Evolutionary conservation across 352 stramenopile species (phyloP).

Genomic region (Pythium pectinolyticum): DNA sequence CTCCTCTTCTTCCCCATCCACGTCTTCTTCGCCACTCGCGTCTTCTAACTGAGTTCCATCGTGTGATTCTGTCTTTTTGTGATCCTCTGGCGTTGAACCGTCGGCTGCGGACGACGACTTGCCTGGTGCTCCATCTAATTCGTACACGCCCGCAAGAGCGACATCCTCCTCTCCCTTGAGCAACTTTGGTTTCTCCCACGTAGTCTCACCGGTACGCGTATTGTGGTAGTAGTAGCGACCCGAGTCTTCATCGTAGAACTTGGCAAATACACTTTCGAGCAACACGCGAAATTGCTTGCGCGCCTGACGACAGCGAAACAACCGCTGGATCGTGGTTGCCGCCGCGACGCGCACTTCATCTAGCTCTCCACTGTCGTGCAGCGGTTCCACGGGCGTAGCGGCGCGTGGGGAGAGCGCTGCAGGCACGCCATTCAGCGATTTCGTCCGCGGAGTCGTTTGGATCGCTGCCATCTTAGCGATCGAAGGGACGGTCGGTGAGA

Average conservation of each 20-base stretch:
- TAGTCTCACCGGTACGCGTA: conserved; percentile 62
- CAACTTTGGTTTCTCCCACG: conserved; percentile 69
- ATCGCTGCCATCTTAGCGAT: neutral
- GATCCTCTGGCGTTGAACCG: neutral
- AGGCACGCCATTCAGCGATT: neutral
- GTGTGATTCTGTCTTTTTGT: conserved; percentile 5
- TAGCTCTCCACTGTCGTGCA: conserved; percentile 10
- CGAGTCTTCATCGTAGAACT: conserved; percentile 71
- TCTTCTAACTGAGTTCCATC: conserved; percentile 22
- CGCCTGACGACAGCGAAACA: conserved; percentile 58
- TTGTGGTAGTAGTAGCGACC: conserved; percentile 76
- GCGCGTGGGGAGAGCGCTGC: neutral
- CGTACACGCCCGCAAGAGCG: conserved; percentile 31
- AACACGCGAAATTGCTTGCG: conserved; percentile 40
- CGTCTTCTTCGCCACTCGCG: conserved; percentile 21
- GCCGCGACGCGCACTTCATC: conserved; percentile 29
- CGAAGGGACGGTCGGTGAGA: too few species aligned
- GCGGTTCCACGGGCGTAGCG: conserved; percentile 30
- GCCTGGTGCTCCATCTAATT: neutral
- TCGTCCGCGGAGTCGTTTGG: too few species aligned
- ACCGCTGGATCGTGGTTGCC: conserved; percentile 49
- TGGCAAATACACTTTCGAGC: conserved; percentile 60
- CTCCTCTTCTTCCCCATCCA: conserved; percentile 7
- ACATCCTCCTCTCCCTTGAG: conserved; percentile 53
- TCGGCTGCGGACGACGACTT: neutral